phyloP scores from a whole-genome alignment of 257 asterid species.

The Solanum acaule region DNA sequence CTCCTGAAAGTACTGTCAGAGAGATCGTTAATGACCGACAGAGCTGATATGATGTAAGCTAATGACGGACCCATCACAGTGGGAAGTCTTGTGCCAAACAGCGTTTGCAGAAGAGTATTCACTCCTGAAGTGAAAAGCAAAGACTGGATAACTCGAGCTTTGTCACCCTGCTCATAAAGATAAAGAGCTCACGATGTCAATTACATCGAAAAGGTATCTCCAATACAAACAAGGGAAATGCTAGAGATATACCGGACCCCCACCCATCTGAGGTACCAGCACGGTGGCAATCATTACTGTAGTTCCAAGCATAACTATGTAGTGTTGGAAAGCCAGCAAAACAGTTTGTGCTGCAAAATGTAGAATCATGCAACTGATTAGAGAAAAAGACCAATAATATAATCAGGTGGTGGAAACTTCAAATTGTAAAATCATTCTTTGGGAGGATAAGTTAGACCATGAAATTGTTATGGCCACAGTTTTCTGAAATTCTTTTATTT shows the following conservation, averaged over 20 bases:
- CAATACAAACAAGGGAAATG: neutral
- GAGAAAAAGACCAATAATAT: neutral
- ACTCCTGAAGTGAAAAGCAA: conserved; percentile 89
- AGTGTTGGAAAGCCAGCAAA: conserved; percentile 80
- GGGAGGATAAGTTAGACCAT: neutral
- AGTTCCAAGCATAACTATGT: conserved; percentile 94
- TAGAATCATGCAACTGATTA: neutral
- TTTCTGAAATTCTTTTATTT: neutral
- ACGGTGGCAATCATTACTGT: conserved; percentile 65
- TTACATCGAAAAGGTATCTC: neutral
- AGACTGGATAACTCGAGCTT: conserved; percentile 84
- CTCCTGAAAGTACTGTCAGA: conserved; percentile 22
- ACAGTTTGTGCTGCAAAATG: conserved; percentile 62
- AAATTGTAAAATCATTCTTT: neutral
- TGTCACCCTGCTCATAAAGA: conserved; percentile 60
- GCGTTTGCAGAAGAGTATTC: conserved; percentile 82
- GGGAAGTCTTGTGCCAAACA: conserved; percentile 93
- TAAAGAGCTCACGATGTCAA: neutral
- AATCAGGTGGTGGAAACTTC: neutral
- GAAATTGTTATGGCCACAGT: neutral
- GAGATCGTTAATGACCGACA: conserved; percentile 61
- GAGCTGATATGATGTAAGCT: conserved; percentile 65
- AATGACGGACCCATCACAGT: conserved; percentile 96
- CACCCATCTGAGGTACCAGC: conserved; percentile 97
- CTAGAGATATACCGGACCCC: conserved; percentile 50